Conservation (phyloP, 768 basidiomycete genomes). For the Leccinum broughii region DNA sequence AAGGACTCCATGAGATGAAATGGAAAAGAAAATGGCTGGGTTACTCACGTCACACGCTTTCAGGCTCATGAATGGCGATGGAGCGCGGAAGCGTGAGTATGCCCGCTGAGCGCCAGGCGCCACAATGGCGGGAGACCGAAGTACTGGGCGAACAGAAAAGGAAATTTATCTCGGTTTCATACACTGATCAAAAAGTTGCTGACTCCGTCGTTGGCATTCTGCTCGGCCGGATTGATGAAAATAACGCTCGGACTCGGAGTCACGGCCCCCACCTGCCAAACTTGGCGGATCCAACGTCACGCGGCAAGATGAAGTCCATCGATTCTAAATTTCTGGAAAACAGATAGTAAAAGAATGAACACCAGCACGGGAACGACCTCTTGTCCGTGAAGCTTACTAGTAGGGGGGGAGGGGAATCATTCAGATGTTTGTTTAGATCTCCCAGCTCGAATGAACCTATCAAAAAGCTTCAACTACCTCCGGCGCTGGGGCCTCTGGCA, state of each 20-base stretch:
- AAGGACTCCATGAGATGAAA: slow-evolving; percentile 1
- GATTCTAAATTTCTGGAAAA: background rate
- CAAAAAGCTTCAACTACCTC: no score
- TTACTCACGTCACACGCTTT: background rate
- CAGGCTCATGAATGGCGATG: background rate
- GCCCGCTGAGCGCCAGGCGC: slow-evolving; percentile 3
- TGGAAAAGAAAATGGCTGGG: slow-evolving; percentile 1
- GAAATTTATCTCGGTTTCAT: background rate
- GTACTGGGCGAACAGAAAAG: background rate
- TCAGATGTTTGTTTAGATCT: background rate
- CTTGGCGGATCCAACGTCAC: background rate
- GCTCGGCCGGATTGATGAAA: background rate
- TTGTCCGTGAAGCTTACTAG: background rate
- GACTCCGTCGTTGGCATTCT: background rate
- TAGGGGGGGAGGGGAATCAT: background rate
- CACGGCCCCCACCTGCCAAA: background rate
- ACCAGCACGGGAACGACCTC: background rate
- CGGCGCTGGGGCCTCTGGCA: no score
- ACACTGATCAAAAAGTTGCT: background rate
- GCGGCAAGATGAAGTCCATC: background rate
- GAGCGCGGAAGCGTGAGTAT: background rate
- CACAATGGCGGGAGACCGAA: slow-evolving; percentile 5
- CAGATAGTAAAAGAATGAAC: background rate
- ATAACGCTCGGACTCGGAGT: background rate
- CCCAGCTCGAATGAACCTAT: background rate